These are phyloP conservation scores for Monosporascus cannonballus DNA, from an alignment of 2,329 filamentous ascomycete species.

Conservation along the genomic window DNA sequence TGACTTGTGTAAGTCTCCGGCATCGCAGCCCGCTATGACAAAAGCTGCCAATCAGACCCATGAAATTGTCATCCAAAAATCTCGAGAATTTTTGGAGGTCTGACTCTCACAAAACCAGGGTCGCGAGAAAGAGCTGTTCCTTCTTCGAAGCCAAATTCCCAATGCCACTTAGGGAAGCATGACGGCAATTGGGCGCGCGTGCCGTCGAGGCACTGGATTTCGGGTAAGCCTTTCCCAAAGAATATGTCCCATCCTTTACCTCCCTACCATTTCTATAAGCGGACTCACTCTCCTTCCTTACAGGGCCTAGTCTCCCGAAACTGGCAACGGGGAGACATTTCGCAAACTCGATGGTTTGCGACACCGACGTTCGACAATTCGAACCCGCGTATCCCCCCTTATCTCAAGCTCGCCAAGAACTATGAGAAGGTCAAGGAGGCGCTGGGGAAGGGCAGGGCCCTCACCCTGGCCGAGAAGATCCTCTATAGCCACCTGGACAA, in stretches of 20 bases:
- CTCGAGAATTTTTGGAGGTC: background rate
- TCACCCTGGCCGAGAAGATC: conserved; percentile 97
- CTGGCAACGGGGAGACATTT: conserved; percentile 13
- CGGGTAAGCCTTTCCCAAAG: conserved; percentile 14
- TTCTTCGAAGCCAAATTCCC: conserved; percentile 4
- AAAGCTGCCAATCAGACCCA: background rate
- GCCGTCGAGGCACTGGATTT: conserved; percentile 24
- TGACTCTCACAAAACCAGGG: background rate
- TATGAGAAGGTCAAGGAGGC: conserved; percentile 55
- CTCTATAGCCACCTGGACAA: conserved; percentile 93
- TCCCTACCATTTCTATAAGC: background rate
- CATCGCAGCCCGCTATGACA: background rate
- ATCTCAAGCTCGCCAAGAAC: conserved; percentile 57
- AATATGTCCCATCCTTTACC: background rate
- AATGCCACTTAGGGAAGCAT: conserved; percentile 27
- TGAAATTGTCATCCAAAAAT: background rate
- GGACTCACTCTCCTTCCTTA: conserved; percentile 2
- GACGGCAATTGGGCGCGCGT: conserved; percentile 25
- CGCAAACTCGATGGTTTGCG: conserved; percentile 24
- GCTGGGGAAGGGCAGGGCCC: conserved; percentile 44
- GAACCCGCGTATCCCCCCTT: conserved; percentile 57
- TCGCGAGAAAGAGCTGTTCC: conserved; percentile 20
- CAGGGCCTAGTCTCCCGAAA: conserved; percentile 21
- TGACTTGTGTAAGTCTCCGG: background rate
- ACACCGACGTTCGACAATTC: conserved; percentile 25